Conservation (phyloP, 2,329 filamentous ascomycete species). For the Paracorniculantispora psalliotae region DNA sequence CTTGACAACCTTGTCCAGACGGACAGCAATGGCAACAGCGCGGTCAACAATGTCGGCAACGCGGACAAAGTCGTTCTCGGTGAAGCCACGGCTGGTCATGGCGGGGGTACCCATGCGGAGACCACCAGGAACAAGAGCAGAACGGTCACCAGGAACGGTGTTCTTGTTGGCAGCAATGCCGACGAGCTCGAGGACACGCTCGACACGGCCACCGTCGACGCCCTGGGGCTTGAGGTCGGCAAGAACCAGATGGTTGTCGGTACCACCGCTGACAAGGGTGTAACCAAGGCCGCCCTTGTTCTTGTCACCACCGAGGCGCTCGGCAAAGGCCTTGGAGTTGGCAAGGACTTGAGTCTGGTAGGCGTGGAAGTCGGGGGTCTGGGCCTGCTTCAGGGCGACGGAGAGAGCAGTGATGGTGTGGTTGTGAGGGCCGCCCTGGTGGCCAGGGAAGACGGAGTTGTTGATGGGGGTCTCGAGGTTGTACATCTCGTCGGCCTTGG, state of each 20-base stretch:
- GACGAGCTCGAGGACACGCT: slow-evolving; percentile 84
- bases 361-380: slow-evolving; percentile 80
- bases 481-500: slow-evolving; percentile 79
- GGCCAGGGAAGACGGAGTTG: slow-evolving; percentile 92
- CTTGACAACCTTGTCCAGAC: slow-evolving; percentile 67
- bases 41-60: slow-evolving; percentile 84
- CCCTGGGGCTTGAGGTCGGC: slow-evolving; percentile 84
- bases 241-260: slow-evolving; percentile 94
- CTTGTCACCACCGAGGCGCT: slow-evolving; percentile 60
- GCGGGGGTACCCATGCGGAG: slow-evolving; percentile 92
- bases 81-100: slow-evolving; percentile 96
- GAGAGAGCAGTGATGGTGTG: slow-evolving; percentile 96
- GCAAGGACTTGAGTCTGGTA: slow-evolving; percentile 88
- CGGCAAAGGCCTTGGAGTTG: slow-evolving; percentile 84
- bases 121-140: slow-evolving; percentile 86
- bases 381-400: slow-evolving; percentile 91
- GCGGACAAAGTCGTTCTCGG: slow-evolving; percentile 78
- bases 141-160: slow-evolving; percentile 92
- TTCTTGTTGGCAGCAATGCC: slow-evolving; percentile 99
- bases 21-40: slow-evolving; percentile 71
- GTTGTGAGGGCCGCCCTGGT: slow-evolving; percentile 97
- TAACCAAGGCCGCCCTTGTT: slow-evolving; percentile 76
- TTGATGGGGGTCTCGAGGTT: slow-evolving; percentile 93
- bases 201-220: slow-evolving; percentile 84
- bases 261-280: slow-evolving; percentile 87